These are phyloP conservation scores for Tylopilus vinaceipallidus DNA, from an alignment of 768 basidiomycete species.

Conservation along the genomic window DNA sequence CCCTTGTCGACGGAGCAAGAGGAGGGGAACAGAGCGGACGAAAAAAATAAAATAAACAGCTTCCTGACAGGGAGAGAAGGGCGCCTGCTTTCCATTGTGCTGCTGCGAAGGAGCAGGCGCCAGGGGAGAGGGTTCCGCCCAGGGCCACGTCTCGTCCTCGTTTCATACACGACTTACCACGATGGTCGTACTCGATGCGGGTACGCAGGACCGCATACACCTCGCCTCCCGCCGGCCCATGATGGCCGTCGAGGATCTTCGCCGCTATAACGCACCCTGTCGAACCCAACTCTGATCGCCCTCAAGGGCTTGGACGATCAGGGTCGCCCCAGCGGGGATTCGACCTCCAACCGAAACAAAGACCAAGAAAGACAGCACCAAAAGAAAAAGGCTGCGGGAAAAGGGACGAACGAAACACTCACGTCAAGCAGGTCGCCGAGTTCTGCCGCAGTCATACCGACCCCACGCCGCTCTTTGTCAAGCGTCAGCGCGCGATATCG, in stretches of 20 bases:
- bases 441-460: slow-evolving; percentile 29
- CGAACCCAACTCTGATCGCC: slow-evolving; percentile 7
- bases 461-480: slow-evolving; percentile 4
- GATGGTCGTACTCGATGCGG: slow-evolving; percentile 13
- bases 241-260: slow-evolving; percentile 10
- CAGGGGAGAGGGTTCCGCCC: slow-evolving; percentile 4
- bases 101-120: slow-evolving; percentile 4
- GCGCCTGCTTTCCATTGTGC: slow-evolving; percentile 1
- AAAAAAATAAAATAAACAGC: background rate
- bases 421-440: slow-evolving; percentile 34
- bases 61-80: slow-evolving; percentile 5
- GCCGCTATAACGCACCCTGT: slow-evolving; percentile 15
- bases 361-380: background rate
- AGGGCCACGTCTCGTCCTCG: background rate
- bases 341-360: background rate
- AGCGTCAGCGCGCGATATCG: slow-evolving; percentile 16
- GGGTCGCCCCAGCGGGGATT: slow-evolving; percentile 14
- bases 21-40: slow-evolving; percentile 5
- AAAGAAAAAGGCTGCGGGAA: background rate
- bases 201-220: slow-evolving; percentile 6
- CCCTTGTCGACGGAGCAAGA: background rate
- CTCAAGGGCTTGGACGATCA: slow-evolving; percentile 13
- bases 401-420: slow-evolving; percentile 21
- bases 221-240: background rate
- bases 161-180: slow-evolving; percentile 1